These are phyloP conservation scores for Tricholoma matsutake DNA, from an alignment of 768 basidiomycete genomes.

Conservation along the genomic window DNA sequence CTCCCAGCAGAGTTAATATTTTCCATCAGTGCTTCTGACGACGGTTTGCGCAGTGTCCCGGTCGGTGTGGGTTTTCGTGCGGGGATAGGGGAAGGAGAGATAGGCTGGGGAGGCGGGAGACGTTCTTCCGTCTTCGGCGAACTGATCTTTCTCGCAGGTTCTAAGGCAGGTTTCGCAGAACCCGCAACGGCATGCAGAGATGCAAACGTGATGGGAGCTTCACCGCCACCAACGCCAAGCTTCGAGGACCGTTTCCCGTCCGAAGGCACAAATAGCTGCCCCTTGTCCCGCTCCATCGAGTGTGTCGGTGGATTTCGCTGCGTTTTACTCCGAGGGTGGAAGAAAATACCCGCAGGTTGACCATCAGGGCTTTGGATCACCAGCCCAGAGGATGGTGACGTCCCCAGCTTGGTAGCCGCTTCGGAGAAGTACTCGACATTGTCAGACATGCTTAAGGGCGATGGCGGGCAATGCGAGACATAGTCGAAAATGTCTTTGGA, in stretches of 20 bases:
- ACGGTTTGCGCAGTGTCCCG: constrained; percentile 2
- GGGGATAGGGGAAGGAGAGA: background rate
- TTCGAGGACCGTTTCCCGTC: constrained; percentile 25
- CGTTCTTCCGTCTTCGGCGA: background rate
- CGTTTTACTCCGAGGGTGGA: constrained; percentile 67
- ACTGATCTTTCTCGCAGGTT: constrained; percentile 9
- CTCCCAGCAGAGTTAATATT: constrained; percentile 3
- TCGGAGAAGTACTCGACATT: constrained; percentile 76
- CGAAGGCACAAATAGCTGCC: constrained; percentile 28
- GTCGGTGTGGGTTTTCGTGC: constrained; percentile 8
- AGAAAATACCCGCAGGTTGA: constrained; percentile 92
- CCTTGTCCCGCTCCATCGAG: constrained; percentile 47
- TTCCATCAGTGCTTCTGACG: constrained; percentile 12
- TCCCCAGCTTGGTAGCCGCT: constrained; percentile 66
- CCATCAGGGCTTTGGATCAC: constrained; percentile 93
- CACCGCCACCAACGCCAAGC: constrained; percentile 20
- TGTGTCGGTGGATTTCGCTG: constrained; percentile 33
- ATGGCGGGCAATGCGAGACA: constrained; percentile 48
- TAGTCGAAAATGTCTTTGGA: constrained; percentile 42
- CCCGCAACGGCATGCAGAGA: constrained; percentile 28
- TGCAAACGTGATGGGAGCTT: constrained; percentile 27
- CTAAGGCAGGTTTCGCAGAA: constrained; percentile 12
- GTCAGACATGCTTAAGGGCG: constrained; percentile 69
- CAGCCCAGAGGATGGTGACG: constrained; percentile 79
- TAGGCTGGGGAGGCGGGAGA: background rate